These are phyloP conservation scores for Flaveria floridana DNA, from an alignment of 140 eudicot species.

Conservation along the genomic window DNA sequence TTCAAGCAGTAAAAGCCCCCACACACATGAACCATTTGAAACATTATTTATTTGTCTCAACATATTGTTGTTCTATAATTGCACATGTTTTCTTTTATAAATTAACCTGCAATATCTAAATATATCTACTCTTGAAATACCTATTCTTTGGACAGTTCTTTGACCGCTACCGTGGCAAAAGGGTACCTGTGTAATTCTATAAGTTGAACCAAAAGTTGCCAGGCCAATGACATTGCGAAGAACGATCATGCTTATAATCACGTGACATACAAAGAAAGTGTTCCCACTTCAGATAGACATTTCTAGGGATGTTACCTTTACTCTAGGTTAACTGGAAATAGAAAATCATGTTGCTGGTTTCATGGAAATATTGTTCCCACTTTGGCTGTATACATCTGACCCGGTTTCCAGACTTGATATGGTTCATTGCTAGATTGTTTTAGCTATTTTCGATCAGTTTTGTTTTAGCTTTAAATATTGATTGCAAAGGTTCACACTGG, in stretches of 20 bases:
- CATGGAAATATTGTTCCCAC: background rate
- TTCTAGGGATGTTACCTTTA: conserved; percentile 6
- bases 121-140: background rate
- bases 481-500: background rate
- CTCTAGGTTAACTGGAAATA: conserved; percentile 17
- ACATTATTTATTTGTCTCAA: background rate
- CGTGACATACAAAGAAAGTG: background rate
- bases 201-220: background rate
- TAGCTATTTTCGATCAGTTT: conserved; percentile 8
- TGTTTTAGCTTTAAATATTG: background rate
- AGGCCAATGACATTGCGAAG: background rate
- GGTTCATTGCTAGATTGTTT: background rate
- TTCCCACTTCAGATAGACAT: background rate
- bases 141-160: conserved; percentile 2
- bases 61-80: background rate
- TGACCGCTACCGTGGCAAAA: conserved; percentile 18
- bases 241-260: background rate
- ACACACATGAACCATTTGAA: background rate
- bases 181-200: conserved; percentile 9
- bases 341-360: conserved; percentile 14
- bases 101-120: background rate
- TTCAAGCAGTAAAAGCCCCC: background rate
- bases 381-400: conserved; percentile 24
- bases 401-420: conserved; percentile 5
- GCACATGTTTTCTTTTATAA: background rate